Percentiles rank a stretch among this genome's conserved stretches.
phyloP scores from a whole-genome alignment of 2,329 filamentous ascomycete species.

The Diaporthe longicolla region DNA sequence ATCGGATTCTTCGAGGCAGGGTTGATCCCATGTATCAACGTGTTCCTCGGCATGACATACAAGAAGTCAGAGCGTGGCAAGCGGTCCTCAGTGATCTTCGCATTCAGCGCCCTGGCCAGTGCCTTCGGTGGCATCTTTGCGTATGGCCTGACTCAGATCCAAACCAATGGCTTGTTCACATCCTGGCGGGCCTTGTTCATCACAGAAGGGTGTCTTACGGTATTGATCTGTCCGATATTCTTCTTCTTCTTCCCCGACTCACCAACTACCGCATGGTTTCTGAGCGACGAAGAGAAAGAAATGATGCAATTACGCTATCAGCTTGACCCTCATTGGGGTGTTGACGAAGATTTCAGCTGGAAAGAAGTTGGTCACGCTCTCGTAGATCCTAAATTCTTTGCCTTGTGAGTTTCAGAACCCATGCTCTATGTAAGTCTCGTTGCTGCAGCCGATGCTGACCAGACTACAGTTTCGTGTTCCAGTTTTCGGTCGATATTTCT shows the following conservation, averaged over 20 bases:
- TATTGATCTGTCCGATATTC: conserved; percentile 52
- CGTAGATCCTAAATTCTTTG: conserved; percentile 52
- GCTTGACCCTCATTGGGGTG: conserved; percentile 48
- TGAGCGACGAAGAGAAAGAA: conserved; percentile 46
- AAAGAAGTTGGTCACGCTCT: conserved; percentile 45
- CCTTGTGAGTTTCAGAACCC: conserved; percentile 53
- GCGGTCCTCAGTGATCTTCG: conserved; percentile 56
- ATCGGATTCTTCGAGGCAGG: conserved; percentile 51
- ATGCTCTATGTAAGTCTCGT: conserved; percentile 48
- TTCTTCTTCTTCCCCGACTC: conserved; percentile 48
- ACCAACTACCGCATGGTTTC: conserved; percentile 50
- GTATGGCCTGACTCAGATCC: conserved; percentile 55
- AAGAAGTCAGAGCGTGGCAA: conserved; percentile 46
- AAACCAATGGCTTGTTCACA: conserved; percentile 51
- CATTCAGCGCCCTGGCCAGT: conserved; percentile 56
- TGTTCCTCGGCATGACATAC: conserved; percentile 55
- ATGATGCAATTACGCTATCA: conserved; percentile 49
- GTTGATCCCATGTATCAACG: conserved; percentile 58
- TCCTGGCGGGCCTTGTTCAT: conserved; percentile 59
- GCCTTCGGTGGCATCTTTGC: conserved; percentile 61
- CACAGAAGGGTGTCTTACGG: conserved; percentile 57
- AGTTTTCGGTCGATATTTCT: conserved; percentile 52
- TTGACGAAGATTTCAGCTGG: conserved; percentile 48
- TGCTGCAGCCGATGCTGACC: conserved; percentile 42
- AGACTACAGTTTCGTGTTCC: conserved; percentile 48